These are phyloP conservation scores for Aspergillus wentii DNA, from an alignment of 495 filamentous ascomycete genomes.

Conservation along the genomic window DNA sequence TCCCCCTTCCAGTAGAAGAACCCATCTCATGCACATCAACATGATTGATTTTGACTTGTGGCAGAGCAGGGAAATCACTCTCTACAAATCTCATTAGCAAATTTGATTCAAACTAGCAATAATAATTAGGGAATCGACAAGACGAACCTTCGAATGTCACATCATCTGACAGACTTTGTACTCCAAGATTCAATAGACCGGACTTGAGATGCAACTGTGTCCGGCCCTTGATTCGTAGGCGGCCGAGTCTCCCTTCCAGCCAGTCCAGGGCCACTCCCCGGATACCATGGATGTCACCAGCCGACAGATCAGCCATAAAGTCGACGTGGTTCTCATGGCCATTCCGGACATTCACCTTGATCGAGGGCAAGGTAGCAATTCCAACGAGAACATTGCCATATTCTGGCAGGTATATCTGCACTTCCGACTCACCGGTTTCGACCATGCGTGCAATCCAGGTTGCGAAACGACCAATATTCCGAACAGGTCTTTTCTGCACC, in stretches of 20 bases:
- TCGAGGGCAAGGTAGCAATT: slow-evolving; percentile 64
- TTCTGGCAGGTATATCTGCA: slow-evolving; percentile 78
- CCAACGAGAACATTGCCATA: slow-evolving; percentile 76
- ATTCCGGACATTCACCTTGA: slow-evolving; percentile 70
- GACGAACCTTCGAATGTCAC: slow-evolving; percentile 76
- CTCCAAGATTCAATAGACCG: slow-evolving; percentile 71
- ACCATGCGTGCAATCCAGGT: slow-evolving; percentile 77
- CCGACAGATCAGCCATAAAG: slow-evolving; percentile 67
- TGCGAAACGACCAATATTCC: slow-evolving; percentile 69
- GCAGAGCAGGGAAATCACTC: slow-evolving; percentile 67
- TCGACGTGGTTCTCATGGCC: slow-evolving; percentile 72
- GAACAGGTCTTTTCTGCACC: slow-evolving; percentile 62
- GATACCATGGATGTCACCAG: slow-evolving; percentile 73
- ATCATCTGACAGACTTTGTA: slow-evolving; percentile 63
- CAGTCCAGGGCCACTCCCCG: slow-evolving; percentile 82
- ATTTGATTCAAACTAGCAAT: background rate
- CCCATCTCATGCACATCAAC: slow-evolving; percentile 71
- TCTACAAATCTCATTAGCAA: slow-evolving; percentile 29
- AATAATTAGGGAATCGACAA: slow-evolving; percentile 12
- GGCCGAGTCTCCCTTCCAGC: slow-evolving; percentile 68
- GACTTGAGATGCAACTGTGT: slow-evolving; percentile 67
- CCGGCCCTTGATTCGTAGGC: slow-evolving; percentile 63
- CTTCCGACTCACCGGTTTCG: slow-evolving; percentile 61
- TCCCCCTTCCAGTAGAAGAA: slow-evolving; percentile 42
- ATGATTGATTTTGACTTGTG: slow-evolving; percentile 69